Percentiles rank a stretch among this genome's conserved stretches.
phyloP scores from a whole-genome alignment of 2,329 filamentous ascomycete species.

The Colletotrichum magnum region DNA sequence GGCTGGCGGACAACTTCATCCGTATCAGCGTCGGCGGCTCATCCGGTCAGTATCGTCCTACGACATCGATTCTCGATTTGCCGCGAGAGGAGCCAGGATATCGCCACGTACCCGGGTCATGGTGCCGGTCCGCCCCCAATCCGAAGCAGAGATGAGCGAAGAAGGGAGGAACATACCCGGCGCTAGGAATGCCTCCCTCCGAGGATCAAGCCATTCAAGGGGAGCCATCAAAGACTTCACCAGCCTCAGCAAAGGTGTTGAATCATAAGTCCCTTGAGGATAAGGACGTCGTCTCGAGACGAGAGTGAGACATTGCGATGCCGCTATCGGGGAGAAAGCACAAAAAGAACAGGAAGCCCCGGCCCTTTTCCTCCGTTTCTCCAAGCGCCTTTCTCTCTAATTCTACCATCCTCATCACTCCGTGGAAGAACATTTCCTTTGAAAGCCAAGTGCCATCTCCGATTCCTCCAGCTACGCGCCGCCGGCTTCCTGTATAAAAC shows the following conservation, averaged over 20 bases:
- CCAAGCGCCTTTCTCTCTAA: background rate
- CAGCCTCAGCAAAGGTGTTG: background rate
- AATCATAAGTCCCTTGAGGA: background rate
- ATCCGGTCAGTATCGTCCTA: background rate
- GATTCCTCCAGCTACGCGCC: background rate
- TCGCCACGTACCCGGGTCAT: background rate
- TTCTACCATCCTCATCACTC: background rate
- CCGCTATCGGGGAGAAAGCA: background rate
- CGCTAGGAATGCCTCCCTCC: constrained; percentile 1
- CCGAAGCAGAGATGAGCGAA: background rate
- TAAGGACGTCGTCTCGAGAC: background rate
- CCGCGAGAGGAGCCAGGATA: background rate
- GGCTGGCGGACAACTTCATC: background rate
- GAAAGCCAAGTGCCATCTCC: background rate
- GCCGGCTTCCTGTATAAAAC: background rate
- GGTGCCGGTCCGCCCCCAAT: constrained; percentile 5
- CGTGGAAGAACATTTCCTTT: background rate
- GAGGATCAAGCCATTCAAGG: background rate
- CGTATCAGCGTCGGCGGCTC: background rate
- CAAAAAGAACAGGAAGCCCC: background rate
- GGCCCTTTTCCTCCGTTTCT: background rate
- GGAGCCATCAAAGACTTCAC: constrained; percentile 8
- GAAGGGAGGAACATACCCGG: constrained; percentile 8
- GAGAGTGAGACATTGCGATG: background rate
- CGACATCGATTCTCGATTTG: constrained; percentile 2